Percentiles rank a stretch among this genome's conserved stretches.
Evolutionary conservation across 495 filamentous ascomycete species (phyloP).

Genomic region (Penicillium crystallinum): DNA sequence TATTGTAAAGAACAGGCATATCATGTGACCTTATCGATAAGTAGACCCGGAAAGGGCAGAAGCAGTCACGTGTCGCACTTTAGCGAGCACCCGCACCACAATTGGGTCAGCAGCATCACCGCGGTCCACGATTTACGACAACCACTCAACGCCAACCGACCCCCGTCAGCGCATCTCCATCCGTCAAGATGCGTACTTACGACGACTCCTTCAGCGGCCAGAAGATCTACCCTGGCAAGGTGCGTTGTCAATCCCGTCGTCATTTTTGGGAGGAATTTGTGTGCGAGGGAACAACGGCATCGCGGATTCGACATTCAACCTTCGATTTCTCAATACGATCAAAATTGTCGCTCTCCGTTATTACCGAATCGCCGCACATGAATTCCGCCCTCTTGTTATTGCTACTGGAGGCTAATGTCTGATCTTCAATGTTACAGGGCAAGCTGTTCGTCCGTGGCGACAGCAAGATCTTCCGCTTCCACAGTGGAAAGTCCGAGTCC

Average conservation of each 20-base stretch:
- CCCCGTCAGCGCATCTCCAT: conserved; percentile 45
- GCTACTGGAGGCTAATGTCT: conserved; percentile 21
- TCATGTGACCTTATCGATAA: conserved; percentile 11
- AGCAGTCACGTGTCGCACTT: conserved; percentile 40
- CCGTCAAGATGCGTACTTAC: conserved; percentile 93
- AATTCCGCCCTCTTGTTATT: conserved; percentile 1
- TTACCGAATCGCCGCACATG: conserved; percentile 3
- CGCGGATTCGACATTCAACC: conserved; percentile 14
- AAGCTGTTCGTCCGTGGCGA: conserved; percentile 99
- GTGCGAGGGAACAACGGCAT: conserved; percentile 14
- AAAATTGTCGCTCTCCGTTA: background rate
- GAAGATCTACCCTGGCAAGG: conserved; percentile 99
- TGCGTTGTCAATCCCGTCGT: conserved; percentile 47
- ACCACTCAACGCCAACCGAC: conserved; percentile 49
- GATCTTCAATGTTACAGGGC: conserved; percentile 56
- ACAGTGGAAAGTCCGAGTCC: conserved; percentile 99
- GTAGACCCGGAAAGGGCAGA: conserved; percentile 36
- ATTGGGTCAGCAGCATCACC: conserved; percentile 38
- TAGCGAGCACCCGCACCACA: conserved; percentile 50
- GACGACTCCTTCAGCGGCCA: conserved; percentile 96
- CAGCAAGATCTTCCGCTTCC: conserved; percentile 99
- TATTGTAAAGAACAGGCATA: background rate
- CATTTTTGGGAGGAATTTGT: conserved; percentile 13
- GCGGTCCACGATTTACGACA: conserved; percentile 43
- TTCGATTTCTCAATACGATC: conserved; percentile 6